Evolutionary conservation across 495 filamentous ascomycete species (phyloP).

Genomic region (Lepidopterella palustris): DNA sequence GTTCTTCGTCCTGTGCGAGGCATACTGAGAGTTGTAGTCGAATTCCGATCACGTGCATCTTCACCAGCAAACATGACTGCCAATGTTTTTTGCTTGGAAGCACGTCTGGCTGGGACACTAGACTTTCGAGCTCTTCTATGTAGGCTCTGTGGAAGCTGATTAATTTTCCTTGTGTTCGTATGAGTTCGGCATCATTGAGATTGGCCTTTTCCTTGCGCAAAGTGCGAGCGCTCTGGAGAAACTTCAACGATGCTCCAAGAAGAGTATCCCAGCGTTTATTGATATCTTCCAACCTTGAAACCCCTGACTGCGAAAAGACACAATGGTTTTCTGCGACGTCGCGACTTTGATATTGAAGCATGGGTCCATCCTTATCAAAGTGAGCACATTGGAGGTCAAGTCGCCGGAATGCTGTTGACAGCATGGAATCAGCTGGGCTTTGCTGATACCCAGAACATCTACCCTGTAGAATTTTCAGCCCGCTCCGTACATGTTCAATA

Average conservation of each 20-base stretch:
- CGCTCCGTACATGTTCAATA: neutral
- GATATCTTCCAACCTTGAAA: neutral
- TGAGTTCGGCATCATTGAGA: too few relatives aligned
- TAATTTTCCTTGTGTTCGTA: neutral
- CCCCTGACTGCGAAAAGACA: neutral
- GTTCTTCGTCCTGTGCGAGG: neutral
- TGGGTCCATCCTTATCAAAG: neutral
- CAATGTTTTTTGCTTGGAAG: neutral
- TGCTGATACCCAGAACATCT: neutral
- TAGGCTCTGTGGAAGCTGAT: neutral
- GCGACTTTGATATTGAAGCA: neutral
- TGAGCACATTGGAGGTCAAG: neutral
- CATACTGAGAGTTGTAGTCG: neutral
- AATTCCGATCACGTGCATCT: neutral
- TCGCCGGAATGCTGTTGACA: neutral
- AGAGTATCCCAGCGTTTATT: neutral
- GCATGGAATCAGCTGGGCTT: neutral
- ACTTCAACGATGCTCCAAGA: neutral
- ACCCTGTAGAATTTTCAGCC: neutral
- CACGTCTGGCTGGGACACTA: neutral
- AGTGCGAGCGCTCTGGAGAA: too few relatives aligned
- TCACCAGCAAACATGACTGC: neutral
- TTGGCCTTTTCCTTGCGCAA: too few relatives aligned
- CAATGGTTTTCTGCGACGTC: neutral
- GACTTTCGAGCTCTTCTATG: neutral